These are phyloP conservation scores for Syncephalis fuscata DNA, from an alignment of 371 early-diverging fungal genomes.

Conservation along the genomic window DNA sequence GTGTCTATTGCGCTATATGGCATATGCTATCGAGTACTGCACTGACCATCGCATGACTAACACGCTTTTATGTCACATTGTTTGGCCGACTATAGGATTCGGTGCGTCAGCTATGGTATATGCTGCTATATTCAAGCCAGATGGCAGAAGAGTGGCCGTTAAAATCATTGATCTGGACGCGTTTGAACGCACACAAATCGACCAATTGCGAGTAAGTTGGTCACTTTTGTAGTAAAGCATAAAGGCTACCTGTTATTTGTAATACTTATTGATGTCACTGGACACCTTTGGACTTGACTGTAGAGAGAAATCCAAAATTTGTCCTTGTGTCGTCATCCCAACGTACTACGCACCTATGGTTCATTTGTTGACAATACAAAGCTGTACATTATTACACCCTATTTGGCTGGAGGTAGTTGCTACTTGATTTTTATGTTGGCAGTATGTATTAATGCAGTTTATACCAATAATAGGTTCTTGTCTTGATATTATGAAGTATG, in stretches of 20 bases:
- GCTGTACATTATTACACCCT: conserved; percentile 72
- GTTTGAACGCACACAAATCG: conserved; percentile 89
- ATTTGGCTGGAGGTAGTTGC: conserved; percentile 43
- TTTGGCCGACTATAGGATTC: conserved; percentile 47
- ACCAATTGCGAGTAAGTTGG: conserved; percentile 55
- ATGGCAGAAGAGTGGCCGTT: conserved; percentile 51
- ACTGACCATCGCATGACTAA: too few species aligned
- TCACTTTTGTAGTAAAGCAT: not conserved
- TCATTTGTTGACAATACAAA: conserved; percentile 68
- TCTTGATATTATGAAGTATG: conserved; percentile 75
- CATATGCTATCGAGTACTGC: too few species aligned
- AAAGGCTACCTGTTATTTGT: not conserved
- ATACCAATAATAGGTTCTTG: conserved; percentile 42
- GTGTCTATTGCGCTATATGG: too few species aligned
- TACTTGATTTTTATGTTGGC: not conserved
- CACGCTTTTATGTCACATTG: too few species aligned
- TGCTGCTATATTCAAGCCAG: conserved; percentile 57
- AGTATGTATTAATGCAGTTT: not conserved
- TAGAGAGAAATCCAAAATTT: conserved; percentile 79
- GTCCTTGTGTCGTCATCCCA: conserved; percentile 71
- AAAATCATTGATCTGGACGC: conserved; percentile 84
- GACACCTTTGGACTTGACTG: too few species aligned
- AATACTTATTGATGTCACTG: conserved; percentile 3
- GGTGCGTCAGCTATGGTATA: conserved; percentile 83
- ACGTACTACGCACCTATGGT: conserved; percentile 66